phyloP scores from a whole-genome alignment of 768 basidiomycete genomes.

The Dentipellis fragilis region DNA sequence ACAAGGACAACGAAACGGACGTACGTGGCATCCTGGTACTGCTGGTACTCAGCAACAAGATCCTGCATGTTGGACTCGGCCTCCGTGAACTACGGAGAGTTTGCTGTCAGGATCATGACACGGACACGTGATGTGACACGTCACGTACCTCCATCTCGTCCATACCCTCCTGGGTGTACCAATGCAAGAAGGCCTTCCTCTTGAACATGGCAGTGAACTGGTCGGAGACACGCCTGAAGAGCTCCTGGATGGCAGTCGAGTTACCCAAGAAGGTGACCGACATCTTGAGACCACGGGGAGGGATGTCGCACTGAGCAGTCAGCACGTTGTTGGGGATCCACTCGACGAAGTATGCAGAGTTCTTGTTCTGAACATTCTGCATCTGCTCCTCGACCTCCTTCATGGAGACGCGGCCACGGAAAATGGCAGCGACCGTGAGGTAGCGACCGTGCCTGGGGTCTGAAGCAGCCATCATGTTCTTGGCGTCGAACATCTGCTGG shows the following conservation, averaged over 20 bases:
- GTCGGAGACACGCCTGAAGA: constrained; percentile 97
- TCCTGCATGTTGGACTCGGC: constrained; percentile 99
- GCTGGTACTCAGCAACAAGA: constrained; percentile 95
- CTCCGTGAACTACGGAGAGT: constrained; percentile 77
- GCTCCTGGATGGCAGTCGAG: constrained; percentile 93
- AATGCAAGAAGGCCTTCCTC: constrained; percentile 96
- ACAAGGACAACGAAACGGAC: constrained; percentile 22
- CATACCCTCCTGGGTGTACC: constrained; percentile 99
- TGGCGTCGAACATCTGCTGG: constrained; percentile 98
- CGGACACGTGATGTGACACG: neutral
- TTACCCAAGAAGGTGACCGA: constrained; percentile 96
- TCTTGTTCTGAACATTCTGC: constrained; percentile 96
- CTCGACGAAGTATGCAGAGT: constrained; percentile 96
- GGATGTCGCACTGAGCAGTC: constrained; percentile 96
- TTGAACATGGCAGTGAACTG: constrained; percentile 99
- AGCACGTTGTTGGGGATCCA: constrained; percentile 99
- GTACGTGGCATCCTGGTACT: constrained; percentile 90
- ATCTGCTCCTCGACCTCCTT: constrained; percentile 99
- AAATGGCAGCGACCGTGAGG: constrained; percentile 93
- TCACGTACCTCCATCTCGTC: constrained; percentile 81
- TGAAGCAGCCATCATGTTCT: constrained; percentile 99
- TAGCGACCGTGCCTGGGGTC: constrained; percentile 97
- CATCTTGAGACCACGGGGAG: constrained; percentile 94
- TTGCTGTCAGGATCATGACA: neutral
- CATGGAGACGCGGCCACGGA: constrained; percentile 99